A percentile compares a stretch with the other conserved stretches of the same genome.
phyloP scores from a whole-genome alignment of 2,329 filamentous ascomycete genomes.

The Dryadomyces quercivorus region DNA sequence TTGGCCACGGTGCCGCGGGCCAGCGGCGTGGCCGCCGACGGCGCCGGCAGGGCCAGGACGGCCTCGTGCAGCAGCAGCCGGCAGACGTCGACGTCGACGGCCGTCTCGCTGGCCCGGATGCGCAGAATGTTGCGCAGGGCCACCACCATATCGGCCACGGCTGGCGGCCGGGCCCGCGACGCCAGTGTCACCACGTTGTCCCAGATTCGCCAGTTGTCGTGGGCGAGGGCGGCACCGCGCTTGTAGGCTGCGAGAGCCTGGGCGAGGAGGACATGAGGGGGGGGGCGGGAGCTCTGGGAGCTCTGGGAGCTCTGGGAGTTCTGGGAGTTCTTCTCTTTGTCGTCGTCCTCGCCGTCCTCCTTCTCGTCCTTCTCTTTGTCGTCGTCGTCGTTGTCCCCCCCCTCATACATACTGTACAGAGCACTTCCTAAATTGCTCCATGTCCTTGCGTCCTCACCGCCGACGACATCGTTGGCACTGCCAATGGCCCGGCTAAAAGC shows the following conservation, averaged over 20 bases:
- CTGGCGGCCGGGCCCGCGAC: conserved; percentile 62
- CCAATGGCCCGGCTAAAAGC: conserved; percentile 76
- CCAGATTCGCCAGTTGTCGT: conserved; percentile 89
- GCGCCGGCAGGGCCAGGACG: conserved; percentile 30
- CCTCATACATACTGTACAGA: conserved; percentile 52
- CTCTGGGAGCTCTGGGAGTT: too few relatives aligned
- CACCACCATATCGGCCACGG: conserved; percentile 62
- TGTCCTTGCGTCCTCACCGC: conserved; percentile 79
- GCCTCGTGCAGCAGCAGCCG: conserved; percentile 60
- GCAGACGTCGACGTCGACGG: conserved; percentile 64
- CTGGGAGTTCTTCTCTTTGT: conserved; percentile 9
- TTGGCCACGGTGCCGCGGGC: conserved; percentile 47
- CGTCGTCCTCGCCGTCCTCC: conserved; percentile 6
- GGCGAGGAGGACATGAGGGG: conserved; percentile 49
- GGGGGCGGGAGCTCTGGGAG: conserved; percentile 16
- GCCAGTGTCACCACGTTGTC: conserved; percentile 88
- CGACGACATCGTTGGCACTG: conserved; percentile 42
- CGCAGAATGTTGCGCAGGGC: conserved; percentile 65
- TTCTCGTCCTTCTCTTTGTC: conserved; percentile 16
- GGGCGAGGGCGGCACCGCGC: conserved; percentile 69
- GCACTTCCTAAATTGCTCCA: conserved; percentile 93
- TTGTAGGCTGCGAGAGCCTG: conserved; percentile 80
- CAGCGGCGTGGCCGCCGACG: conserved; percentile 23
- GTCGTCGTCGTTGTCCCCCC: conserved; percentile 8
- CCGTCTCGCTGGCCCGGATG: conserved; percentile 65